Conservation (phyloP, 2,329 filamentous ascomycete genomes). For the Penicillium sp. region DNA sequence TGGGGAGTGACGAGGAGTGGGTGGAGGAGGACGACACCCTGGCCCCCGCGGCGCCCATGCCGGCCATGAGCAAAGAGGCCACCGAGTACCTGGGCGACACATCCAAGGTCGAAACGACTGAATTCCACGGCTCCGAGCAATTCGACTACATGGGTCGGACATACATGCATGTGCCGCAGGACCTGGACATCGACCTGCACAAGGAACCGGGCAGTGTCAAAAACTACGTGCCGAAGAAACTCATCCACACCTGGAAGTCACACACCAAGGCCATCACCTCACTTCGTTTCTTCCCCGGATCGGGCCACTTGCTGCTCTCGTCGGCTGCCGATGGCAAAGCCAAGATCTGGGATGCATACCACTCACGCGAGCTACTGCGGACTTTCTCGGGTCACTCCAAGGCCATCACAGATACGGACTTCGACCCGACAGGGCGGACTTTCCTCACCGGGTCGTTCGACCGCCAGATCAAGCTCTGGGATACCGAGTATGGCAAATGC, state of each 20-base stretch:
- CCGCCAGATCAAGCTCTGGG: constrained; percentile 95
- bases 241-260: constrained; percentile 84
- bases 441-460: constrained; percentile 94
- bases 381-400: constrained; percentile 92
- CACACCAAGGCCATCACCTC: constrained; percentile 84
- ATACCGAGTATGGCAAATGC: constrained; percentile 90
- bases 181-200: constrained; percentile 78
- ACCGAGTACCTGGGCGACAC: constrained; percentile 53
- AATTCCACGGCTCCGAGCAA: constrained; percentile 79
- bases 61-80: constrained; percentile 51
- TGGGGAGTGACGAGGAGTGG: constrained; percentile 76
- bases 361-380: constrained; percentile 80
- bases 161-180: constrained; percentile 96
- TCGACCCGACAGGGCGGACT: constrained; percentile 75
- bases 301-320: constrained; percentile 84
- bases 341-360: constrained; percentile 93
- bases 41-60: constrained; percentile 47
- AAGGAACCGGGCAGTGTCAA: constrained; percentile 78
- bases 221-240: constrained; percentile 93
- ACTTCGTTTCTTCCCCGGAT: constrained; percentile 82
- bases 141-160: constrained; percentile 93
- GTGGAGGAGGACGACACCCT: constrained; percentile 62
- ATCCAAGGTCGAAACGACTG: constrained; percentile 73
- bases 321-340: constrained; percentile 87
- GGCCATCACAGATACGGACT: constrained; percentile 83